Conservation (phyloP, 139 green algal species). For the Ulvella scutata region DNA sequence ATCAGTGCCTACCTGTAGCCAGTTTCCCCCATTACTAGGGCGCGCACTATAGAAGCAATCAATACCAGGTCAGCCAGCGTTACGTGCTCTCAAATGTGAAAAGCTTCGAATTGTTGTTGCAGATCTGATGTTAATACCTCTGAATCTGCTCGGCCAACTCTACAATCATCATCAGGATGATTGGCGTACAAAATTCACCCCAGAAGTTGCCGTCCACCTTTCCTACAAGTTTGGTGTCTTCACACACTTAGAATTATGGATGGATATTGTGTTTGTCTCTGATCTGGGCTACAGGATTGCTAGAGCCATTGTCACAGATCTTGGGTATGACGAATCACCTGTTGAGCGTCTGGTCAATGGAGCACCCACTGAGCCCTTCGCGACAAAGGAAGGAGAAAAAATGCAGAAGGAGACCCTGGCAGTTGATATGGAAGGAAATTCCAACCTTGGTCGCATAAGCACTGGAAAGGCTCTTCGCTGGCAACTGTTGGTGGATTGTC, state of each 20-base stretch:
- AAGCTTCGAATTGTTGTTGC: too few species aligned
- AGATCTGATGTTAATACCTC: not conserved
- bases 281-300: not conserved
- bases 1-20: too few species aligned
- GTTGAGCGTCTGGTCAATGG: not conserved
- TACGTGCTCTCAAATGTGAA: too few species aligned
- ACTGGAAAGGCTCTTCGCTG: not conserved
- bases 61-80: too few species aligned
- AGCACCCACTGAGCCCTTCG: too few species aligned
- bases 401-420: too few species aligned
- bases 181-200: not conserved
- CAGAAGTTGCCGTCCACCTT: not conserved
- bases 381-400: too few species aligned
- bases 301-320: not conserved
- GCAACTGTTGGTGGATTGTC: not conserved
- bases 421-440: too few species aligned
- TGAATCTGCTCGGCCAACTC: not conserved
- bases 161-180: not conserved
- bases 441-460: too few species aligned
- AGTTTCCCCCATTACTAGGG: too few species aligned
- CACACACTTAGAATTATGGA: not conserved
- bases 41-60: too few species aligned
- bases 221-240: not conserved
- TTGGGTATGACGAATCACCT: not conserved
- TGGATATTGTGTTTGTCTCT: not conserved